These are phyloP conservation scores for Kuraishia piskuri DNA, from an alignment of 805 yeast species.

Conservation along the genomic window DNA sequence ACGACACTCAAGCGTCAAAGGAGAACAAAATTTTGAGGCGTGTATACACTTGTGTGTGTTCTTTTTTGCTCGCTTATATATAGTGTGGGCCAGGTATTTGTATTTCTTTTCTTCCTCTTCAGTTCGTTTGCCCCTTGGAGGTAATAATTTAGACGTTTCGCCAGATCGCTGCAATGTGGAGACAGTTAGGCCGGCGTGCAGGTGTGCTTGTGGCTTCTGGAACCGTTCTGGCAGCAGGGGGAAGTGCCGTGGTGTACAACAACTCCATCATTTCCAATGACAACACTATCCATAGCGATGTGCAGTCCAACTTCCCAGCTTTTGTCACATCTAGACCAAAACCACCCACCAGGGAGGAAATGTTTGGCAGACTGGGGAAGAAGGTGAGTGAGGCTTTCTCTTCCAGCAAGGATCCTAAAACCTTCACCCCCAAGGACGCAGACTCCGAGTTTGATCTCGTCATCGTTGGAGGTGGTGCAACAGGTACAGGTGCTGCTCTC, in stretches of 20 bases:
- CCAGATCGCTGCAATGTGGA: not conserved
- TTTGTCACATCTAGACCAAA: conserved; percentile 33
- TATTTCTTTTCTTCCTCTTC: not conserved
- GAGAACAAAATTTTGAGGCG: not conserved
- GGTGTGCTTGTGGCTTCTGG: not conserved
- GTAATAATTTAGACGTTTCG: not conserved
- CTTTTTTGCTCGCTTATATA: not conserved
- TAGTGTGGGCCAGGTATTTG: not conserved
- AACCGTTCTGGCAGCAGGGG: not conserved
- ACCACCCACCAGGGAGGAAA: conserved; percentile 50
- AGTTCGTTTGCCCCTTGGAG: not conserved
- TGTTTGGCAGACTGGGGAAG: conserved; percentile 36
- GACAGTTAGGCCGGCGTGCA: not conserved
- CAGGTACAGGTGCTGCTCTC: conserved; percentile 88
- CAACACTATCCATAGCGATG: not conserved
- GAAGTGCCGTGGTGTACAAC: not conserved
- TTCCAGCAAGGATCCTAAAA: conserved; percentile 1
- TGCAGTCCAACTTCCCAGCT: conserved; percentile 23
- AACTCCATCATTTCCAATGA: not conserved
- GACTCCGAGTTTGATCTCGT: conserved; percentile 64
- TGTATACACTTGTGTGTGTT: no score
- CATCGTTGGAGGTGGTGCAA: conserved; percentile 93
- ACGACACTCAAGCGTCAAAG: not conserved
- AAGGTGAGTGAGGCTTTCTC: conserved; percentile 6
- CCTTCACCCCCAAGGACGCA: conserved; percentile 20